Percentiles rank a stretch among this genome's conserved stretches.
phyloP scores from a whole-genome alignment of 768 basidiomycete species.

The Galerina sulciceps region DNA sequence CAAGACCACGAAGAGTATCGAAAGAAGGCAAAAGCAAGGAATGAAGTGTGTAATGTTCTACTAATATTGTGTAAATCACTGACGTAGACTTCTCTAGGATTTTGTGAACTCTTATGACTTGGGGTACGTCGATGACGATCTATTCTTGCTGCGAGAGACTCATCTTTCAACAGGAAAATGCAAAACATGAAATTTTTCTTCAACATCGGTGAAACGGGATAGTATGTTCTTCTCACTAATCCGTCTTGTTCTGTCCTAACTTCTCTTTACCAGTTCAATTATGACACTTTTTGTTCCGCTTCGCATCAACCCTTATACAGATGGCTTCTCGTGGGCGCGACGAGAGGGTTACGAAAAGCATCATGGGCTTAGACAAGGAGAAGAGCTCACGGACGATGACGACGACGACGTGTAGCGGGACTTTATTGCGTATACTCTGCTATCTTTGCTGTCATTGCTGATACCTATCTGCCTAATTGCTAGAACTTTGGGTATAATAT shows the following conservation, averaged over 20 bases:
- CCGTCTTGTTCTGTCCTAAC: neutral
- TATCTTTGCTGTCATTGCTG: neutral
- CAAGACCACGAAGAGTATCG: constrained; percentile 87
- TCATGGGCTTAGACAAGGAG: constrained; percentile 67
- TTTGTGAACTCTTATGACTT: constrained; percentile 94
- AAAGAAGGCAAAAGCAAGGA: constrained; percentile 65
- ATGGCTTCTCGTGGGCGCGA: constrained; percentile 84
- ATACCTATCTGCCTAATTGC: constrained; percentile 2
- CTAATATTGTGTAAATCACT: neutral
- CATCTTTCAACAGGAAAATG: constrained; percentile 38
- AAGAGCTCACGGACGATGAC: constrained; percentile 89
- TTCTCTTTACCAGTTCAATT: constrained; percentile 52
- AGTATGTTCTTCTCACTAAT: constrained; percentile 56
- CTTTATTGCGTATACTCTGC: neutral
- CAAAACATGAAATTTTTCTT: constrained; percentile 86
- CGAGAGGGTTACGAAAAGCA: constrained; percentile 66
- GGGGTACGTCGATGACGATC: constrained; percentile 50
- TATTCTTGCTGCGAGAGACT: neutral
- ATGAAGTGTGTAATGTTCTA: constrained; percentile 51
- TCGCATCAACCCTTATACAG: constrained; percentile 78
- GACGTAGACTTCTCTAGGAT: constrained; percentile 40
- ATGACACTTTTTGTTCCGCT: constrained; percentile 85
- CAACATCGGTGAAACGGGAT: constrained; percentile 79
- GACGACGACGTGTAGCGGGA: constrained; percentile 46
- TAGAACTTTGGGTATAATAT: constrained; percentile 13